A percentile compares a stretch with the other conserved stretches of the same genome.
phyloP scores from a whole-genome alignment of 805 yeast species.

The Torulaspora delbrueckii region DNA sequence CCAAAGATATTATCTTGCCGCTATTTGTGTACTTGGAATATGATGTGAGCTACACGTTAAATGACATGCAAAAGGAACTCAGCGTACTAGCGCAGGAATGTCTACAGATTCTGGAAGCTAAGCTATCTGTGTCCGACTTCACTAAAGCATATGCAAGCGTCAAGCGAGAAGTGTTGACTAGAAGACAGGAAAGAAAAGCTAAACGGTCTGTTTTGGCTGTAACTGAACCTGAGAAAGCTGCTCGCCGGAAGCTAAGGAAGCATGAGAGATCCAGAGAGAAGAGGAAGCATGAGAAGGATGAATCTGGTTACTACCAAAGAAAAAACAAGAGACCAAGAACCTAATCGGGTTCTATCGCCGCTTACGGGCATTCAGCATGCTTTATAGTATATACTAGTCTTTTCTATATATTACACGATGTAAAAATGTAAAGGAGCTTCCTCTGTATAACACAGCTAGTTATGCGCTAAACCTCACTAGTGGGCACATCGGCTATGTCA shows the following conservation, averaged over 20 bases:
- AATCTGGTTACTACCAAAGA: conserved; percentile 65
- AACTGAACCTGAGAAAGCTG: conserved; percentile 75
- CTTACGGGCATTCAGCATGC: neutral
- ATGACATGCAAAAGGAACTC: conserved; percentile 49
- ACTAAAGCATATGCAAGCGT: conserved; percentile 58
- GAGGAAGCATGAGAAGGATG: conserved; percentile 70
- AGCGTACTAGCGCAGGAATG: conserved; percentile 57
- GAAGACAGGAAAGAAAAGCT: conserved; percentile 72
- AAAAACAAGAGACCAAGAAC: conserved; percentile 46
- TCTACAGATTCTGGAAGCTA: conserved; percentile 57
- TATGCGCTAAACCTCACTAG: conserved; percentile 8
- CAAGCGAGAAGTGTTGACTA: conserved; percentile 50
- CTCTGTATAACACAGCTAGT: too few species aligned
- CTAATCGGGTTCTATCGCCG: conserved; percentile 1
- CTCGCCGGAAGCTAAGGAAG: conserved; percentile 68
- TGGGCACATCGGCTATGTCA: conserved; percentile 13
- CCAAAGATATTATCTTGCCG: conserved; percentile 52
- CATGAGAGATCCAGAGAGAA: conserved; percentile 73
- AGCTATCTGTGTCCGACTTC: conserved; percentile 68
- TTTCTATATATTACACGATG: neutral
- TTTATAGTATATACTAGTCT: conserved; percentile 1
- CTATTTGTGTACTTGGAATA: conserved; percentile 46
- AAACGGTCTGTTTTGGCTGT: conserved; percentile 72
- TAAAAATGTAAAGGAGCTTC: neutral
- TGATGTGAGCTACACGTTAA: conserved; percentile 25